A percentile compares a stretch with the other conserved stretches of the same genome.
These are phyloP conservation scores for Aristolochia contorta DNA, from an alignment of 164 flowering plant species.

Conservation along the genomic window DNA sequence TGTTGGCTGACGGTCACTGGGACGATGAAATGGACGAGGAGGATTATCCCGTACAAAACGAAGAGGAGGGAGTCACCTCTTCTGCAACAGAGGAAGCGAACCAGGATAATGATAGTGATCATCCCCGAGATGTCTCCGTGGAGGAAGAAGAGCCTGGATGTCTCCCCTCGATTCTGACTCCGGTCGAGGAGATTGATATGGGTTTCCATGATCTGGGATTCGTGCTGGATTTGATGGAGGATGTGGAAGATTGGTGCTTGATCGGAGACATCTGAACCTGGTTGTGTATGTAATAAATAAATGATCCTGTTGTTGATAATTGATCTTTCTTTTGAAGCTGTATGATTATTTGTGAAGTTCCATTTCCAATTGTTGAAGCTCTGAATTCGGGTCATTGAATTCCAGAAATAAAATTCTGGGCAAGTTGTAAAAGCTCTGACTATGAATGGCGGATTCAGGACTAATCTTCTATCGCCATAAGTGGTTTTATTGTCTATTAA, in stretches of 20 bases:
- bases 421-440: too few species aligned
- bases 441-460: too few species aligned
- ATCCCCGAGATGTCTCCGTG: neutral
- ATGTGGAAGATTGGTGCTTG: constrained; percentile 55
- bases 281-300: neutral
- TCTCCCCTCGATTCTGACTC: neutral
- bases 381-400: too few species aligned
- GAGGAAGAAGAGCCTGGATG: too few species aligned
- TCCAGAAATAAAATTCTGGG: too few species aligned
- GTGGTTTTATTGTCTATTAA: too few species aligned
- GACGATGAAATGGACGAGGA: constrained; percentile 5
- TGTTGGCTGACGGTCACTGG: constrained; percentile 10
- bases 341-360: too few species aligned
- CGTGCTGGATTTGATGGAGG: constrained; percentile 31
- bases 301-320: neutral
- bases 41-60: neutral
- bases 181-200: constrained; percentile 5
- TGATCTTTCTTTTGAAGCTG: neutral
- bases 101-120: neutral
- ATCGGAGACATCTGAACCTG: constrained; percentile 26
- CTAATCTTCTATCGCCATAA: too few species aligned
- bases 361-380: too few species aligned
- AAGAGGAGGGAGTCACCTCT: neutral
- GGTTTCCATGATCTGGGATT: constrained; percentile 38
- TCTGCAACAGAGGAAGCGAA: neutral